Percentiles rank a stretch among this genome's conserved stretches.
Evolutionary conservation across 768 basidiomycete species (phyloP).

Genomic region (Suillus lakei): DNA sequence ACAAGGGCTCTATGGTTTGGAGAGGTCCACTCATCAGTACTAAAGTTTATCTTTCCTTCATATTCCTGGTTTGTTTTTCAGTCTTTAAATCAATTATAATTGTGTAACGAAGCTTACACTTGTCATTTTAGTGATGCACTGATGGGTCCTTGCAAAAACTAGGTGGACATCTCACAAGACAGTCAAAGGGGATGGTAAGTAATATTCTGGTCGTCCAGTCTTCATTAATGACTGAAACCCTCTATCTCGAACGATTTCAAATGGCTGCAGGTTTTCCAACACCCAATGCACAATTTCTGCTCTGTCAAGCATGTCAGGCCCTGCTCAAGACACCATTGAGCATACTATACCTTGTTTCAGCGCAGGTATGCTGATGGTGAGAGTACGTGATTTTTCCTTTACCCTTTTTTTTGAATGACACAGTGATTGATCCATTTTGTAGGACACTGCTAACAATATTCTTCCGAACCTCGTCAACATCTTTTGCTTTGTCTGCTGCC

Average conservation of each 20-base stretch:
- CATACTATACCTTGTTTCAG: slow-evolving; percentile 24
- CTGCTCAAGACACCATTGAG: not conserved
- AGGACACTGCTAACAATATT: slow-evolving; percentile 32
- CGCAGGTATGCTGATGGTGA: slow-evolving; percentile 25
- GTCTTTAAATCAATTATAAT: not conserved
- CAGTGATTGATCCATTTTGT: slow-evolving; percentile 27
- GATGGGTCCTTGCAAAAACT: slow-evolving; percentile 18
- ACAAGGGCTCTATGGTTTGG: slow-evolving; percentile 40
- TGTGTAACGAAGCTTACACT: not conserved
- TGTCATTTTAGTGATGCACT: slow-evolving; percentile 19
- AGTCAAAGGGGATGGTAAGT: slow-evolving; percentile 24
- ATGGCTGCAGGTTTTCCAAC: slow-evolving; percentile 25
- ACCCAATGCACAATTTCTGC: slow-evolving; percentile 30
- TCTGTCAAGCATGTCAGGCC: slow-evolving; percentile 7
- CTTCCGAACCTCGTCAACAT: not conserved
- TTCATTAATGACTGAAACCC: slow-evolving; percentile 25
- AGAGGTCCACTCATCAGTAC: slow-evolving; percentile 43
- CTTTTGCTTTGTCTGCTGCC: slow-evolving; percentile 10
- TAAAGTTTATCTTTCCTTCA: slow-evolving; percentile 35
- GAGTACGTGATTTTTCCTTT: slow-evolving; percentile 37
- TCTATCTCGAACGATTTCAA: slow-evolving; percentile 25
- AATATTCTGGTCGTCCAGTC: slow-evolving; percentile 18
- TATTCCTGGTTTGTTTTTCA: slow-evolving; percentile 10
- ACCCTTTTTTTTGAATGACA: slow-evolving; percentile 29
- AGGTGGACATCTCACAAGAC: slow-evolving; percentile 23